Conservation (phyloP, 495 filamentous ascomycete genomes). For the Aspergillus nanangensis region DNA sequence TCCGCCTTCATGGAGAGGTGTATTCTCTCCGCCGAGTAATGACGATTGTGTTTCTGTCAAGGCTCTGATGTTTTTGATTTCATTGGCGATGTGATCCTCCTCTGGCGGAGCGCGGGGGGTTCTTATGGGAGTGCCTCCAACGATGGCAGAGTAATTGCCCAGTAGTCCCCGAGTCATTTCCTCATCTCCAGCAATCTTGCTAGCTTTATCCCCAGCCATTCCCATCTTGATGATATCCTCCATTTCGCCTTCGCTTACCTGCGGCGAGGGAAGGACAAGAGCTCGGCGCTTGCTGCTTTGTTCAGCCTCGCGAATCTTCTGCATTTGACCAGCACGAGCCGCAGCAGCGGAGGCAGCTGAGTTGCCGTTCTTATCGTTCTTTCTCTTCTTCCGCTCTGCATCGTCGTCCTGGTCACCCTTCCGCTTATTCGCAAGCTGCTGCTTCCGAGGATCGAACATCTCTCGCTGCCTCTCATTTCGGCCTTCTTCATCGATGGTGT, state of each 20-base stretch:
- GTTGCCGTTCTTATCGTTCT: conserved; percentile 74
- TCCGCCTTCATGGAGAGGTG: conserved; percentile 73
- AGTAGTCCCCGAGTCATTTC: conserved; percentile 85
- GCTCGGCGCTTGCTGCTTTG: conserved; percentile 87
- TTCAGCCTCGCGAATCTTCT: conserved; percentile 92
- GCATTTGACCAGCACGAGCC: conserved; percentile 89
- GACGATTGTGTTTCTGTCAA: conserved; percentile 95
- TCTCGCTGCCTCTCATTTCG: conserved; percentile 84
- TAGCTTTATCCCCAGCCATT: conserved; percentile 87
- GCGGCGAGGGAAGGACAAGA: conserved; percentile 77
- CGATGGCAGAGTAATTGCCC: conserved; percentile 76
- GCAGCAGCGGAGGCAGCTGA: conserved; percentile 82
- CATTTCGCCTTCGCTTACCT: conserved; percentile 87
- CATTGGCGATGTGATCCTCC: conserved; percentile 93
- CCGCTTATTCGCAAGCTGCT: conserved; percentile 91
- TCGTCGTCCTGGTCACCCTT: conserved; percentile 87
- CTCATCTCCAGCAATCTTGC: conserved; percentile 64
- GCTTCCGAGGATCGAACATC: conserved; percentile 89
- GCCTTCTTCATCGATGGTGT: conserved; percentile 74
- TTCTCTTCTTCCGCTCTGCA: conserved; percentile 75
- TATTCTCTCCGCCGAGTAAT: conserved; percentile 90
- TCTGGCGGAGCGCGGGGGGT: conserved; percentile 87
- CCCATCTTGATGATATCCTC: conserved; percentile 99
- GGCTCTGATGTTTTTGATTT: conserved; percentile 90
- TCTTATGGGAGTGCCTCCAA: conserved; percentile 80